Base-by-base conservation (phyloP, 2,329 filamentous ascomycete species). In the Thielaviopsis musarum region DNA sequence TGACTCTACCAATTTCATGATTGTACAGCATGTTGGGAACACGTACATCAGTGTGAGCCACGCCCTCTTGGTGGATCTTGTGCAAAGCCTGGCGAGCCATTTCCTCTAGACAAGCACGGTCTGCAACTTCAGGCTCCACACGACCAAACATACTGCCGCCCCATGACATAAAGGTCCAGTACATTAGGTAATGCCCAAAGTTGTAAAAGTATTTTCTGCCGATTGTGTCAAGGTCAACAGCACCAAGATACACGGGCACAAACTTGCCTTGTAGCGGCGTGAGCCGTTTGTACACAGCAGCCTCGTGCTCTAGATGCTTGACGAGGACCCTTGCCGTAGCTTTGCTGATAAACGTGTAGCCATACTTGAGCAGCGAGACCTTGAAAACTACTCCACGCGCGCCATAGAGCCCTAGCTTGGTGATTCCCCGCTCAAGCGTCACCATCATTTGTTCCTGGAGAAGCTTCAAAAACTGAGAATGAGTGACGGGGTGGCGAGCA, bases 191-290 rank as follows among this genome's bases (percentile, higher is more conserved):
- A 2, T 71, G 67, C 10, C 65, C 63, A 54, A 66, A 59, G 60
- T 68, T 63, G 52, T 69, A 70, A 61, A 69, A 70, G 62, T 71
- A 72, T 2, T 60, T 68, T 62, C 65, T 68, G 7, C 64, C 57
- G 10, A 72, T 61, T 3, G 56, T 28, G 51, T 65, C 63, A 30
- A 75, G 68, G 64, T 74, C 67, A 48, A 74, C 65, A 10, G 66
- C 64, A 9, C 70, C 69, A 5, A 74, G 68, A 38, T 70, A 72
- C 1, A 76, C 67, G 21, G 71, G 71, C 22, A 74, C 61, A 17
- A 64, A n/a, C 13, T 61, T 56, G 7, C 72, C 71, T 64, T 75
- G 68, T 21, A 71, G 54, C 12, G 64, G 54, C 54, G 60, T 21
- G 0, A 74, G 66, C n/a, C 66, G 67, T 12, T 64, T 10, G 61